Percentiles rank a stretch among this genome's conserved stretches.
Conservation (phyloP, 176 grass and related monocot genomes). For the Oryza coarctata region DNA sequence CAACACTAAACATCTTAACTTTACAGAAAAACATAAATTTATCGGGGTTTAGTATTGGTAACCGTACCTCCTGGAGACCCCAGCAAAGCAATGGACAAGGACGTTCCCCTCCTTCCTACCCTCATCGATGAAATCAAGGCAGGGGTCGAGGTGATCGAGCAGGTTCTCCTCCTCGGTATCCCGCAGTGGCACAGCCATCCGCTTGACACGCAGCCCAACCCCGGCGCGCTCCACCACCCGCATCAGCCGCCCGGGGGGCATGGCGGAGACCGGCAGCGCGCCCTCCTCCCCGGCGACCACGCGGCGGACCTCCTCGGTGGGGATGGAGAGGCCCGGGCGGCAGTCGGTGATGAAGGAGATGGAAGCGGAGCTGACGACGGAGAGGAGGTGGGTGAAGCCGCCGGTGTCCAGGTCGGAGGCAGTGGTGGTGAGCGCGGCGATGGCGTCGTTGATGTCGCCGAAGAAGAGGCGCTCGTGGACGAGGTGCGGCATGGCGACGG, state of each 20-base stretch:
- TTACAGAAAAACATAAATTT: neutral
- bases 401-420: neutral
- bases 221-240: constrained; percentile 65
- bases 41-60: neutral
- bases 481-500: constrained; percentile 52
- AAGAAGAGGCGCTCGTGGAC: constrained; percentile 73
- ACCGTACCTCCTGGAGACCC: constrained; percentile 76
- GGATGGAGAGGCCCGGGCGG: constrained; percentile 42
- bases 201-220: constrained; percentile 49
- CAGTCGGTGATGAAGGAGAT: constrained; percentile 76
- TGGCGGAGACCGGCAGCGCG: constrained; percentile 33
- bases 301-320: constrained; percentile 49
- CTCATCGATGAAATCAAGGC: constrained; percentile 73
- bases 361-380: constrained; percentile 64
- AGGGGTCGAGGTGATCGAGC: constrained; percentile 67
- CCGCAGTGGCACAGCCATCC: constrained; percentile 82
- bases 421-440: constrained; percentile 38
- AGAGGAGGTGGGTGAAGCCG: constrained; percentile 48
- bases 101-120: constrained; percentile 60
- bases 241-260: constrained; percentile 42
- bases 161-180: constrained; percentile 89
- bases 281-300: constrained; percentile 50
- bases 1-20: neutral
- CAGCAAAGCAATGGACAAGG: constrained; percentile 87
- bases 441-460: constrained; percentile 65